Conservation (phyloP, 1,284 basidiomycete species). For the Schizopora paradoxa region DNA sequence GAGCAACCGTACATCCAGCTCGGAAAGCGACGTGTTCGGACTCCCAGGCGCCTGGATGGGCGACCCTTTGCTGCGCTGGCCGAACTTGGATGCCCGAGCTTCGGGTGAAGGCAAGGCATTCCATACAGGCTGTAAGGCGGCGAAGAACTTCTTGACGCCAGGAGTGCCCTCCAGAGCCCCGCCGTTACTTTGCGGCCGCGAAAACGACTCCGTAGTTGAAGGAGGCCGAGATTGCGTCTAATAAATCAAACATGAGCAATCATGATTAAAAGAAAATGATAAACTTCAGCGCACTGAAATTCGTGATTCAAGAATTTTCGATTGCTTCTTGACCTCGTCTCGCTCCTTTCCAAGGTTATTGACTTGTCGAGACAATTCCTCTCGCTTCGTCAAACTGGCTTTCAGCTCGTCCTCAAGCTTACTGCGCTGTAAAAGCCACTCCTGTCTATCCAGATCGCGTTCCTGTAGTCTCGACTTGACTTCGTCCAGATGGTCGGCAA, state of each 20-base stretch:
- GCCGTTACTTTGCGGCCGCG: constrained; percentile 20
- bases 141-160: constrained; percentile 55
- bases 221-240: constrained; percentile 8
- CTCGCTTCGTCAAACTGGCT: constrained; percentile 41
- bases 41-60: constrained; percentile 36
- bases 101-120: constrained; percentile 72
- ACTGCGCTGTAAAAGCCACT: constrained; percentile 39
- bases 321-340: constrained; percentile 47
- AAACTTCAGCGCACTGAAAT: constrained; percentile 35
- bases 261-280: background rate
- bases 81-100: constrained; percentile 63
- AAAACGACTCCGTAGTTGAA: constrained; percentile 28
- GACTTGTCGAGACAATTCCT: constrained; percentile 45
- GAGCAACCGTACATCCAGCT: constrained; percentile 73
- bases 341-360: constrained; percentile 50
- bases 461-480: constrained; percentile 46
- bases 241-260: background rate
- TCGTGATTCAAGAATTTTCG: constrained; percentile 37
- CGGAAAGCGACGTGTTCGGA: constrained; percentile 56
- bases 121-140: constrained; percentile 73
- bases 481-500: constrained; percentile 51
- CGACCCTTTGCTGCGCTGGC: constrained; percentile 37
- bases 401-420: constrained; percentile 49
- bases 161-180: constrained; percentile 35
- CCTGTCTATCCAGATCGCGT: constrained; percentile 41